Evolutionary conservation across 1,284 basidiomycete genomes (phyloP).

Genomic region (Boletus sp.): DNA sequence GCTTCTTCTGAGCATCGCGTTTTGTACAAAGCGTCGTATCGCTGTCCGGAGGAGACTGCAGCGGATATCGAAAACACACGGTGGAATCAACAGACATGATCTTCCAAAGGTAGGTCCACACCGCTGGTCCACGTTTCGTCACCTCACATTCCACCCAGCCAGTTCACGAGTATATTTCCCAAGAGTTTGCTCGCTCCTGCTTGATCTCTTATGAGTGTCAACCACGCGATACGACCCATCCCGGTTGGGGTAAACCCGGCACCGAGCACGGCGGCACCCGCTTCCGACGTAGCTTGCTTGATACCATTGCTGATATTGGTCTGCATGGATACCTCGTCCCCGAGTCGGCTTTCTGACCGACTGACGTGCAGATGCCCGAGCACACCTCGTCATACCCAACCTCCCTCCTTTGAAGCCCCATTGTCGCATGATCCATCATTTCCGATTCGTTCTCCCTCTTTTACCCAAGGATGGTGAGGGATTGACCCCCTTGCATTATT

Average conservation of each 20-base stretch:
- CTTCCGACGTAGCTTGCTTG: slow-evolving; percentile 61
- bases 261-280: slow-evolving; percentile 55
- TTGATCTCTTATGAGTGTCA: slow-evolving; percentile 73
- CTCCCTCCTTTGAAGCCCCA: slow-evolving; percentile 59
- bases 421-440: slow-evolving; percentile 69
- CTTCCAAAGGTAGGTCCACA: slow-evolving; percentile 62
- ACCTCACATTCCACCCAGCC: slow-evolving; percentile 40
- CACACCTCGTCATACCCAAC: slow-evolving; percentile 60
- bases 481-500: slow-evolving; percentile 64
- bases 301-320: slow-evolving; percentile 68
- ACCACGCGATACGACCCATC: slow-evolving; percentile 66
- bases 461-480: slow-evolving; percentile 58
- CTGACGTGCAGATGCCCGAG: slow-evolving; percentile 49
- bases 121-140: not conserved
- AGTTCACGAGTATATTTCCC: slow-evolving; percentile 69
- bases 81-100: slow-evolving; percentile 57
- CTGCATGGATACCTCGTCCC: slow-evolving; percentile 19
- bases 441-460: slow-evolving; percentile 67
- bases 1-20: slow-evolving; percentile 46
- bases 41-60: slow-evolving; percentile 58
- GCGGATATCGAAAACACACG: slow-evolving; percentile 69
- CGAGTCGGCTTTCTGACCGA: slow-evolving; percentile 11
- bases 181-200: slow-evolving; percentile 76
- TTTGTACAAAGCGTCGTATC: slow-evolving; percentile 65
- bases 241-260: slow-evolving; percentile 78